Conservation (phyloP, 139 green algal genomes). For the Coccomyxa sp. region DNA sequence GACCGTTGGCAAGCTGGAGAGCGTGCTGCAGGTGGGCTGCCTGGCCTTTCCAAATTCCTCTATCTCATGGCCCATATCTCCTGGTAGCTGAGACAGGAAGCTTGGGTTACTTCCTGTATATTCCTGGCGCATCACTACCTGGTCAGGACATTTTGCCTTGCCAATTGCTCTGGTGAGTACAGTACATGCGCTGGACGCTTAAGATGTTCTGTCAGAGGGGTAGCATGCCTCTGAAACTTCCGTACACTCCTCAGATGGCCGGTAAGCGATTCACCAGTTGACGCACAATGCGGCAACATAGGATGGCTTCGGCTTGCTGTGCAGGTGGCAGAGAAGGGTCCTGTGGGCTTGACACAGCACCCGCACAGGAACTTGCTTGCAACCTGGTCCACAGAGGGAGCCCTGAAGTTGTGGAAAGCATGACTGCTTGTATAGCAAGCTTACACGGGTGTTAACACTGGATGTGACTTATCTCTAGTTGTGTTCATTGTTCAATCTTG, state of each 20-base stretch:
- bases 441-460: too few relatives aligned
- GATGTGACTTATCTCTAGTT: too few relatives aligned
- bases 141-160: too few relatives aligned
- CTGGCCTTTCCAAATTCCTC: neutral
- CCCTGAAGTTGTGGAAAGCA: conserved; percentile 79
- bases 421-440: too few relatives aligned
- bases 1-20: conserved; percentile 74
- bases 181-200: neutral
- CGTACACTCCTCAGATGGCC: neutral
- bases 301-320: neutral
- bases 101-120: neutral
- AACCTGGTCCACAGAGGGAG: conserved; percentile 74
- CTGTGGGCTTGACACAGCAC: conserved; percentile 90
- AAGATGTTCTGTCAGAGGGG: neutral
- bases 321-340: conserved; percentile 75
- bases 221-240: neutral
- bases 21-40: conserved; percentile 65
- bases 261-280: neutral
- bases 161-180: neutral
- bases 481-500: too few relatives aligned
- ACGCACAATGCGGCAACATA: neutral
- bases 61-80: neutral
- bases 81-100: neutral
- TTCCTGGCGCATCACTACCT: neutral
- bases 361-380: conserved; percentile 92